Percentiles rank a stretch among this genome's conserved stretches.
Evolutionary conservation across 257 asterid genomes (phyloP).

Genomic region (Voacanga thouarsii): DNA sequence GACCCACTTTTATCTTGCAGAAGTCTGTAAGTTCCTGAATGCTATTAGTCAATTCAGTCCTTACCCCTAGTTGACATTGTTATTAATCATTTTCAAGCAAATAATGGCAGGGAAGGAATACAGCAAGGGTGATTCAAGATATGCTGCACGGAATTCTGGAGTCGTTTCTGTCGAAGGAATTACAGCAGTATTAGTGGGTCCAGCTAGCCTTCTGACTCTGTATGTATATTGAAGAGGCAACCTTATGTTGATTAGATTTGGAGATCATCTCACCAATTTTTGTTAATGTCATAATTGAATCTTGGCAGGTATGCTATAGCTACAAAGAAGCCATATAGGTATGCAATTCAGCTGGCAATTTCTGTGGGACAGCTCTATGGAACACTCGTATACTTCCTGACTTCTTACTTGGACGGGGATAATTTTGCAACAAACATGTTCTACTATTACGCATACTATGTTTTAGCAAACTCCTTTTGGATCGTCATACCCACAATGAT

Average conservation of each 20-base stretch:
- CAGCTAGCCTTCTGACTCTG: slow-evolving; percentile 75
- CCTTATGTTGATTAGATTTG: not conserved
- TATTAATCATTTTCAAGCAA: slow-evolving; percentile 3
- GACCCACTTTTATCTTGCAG: slow-evolving; percentile 72
- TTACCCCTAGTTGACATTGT: not conserved
- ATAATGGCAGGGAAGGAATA: slow-evolving; percentile 85
- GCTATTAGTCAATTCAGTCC: not conserved
- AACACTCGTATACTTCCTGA: slow-evolving; percentile 61
- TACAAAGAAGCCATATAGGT: slow-evolving; percentile 57
- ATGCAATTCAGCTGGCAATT: slow-evolving; percentile 72
- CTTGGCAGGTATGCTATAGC: slow-evolving; percentile 83
- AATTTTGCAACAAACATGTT: slow-evolving; percentile 55
- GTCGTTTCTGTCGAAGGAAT: slow-evolving; percentile 77
- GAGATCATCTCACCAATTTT: not conserved
- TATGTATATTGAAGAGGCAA: slow-evolving; percentile 31
- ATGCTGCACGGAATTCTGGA: slow-evolving; percentile 67
- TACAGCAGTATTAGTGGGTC: slow-evolving; percentile 78
- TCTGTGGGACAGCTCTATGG: slow-evolving; percentile 91
- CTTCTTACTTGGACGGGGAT: slow-evolving; percentile 79
- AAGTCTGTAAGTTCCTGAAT: slow-evolving; percentile 73
- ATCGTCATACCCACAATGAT: slow-evolving; percentile 63
- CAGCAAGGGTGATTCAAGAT: slow-evolving; percentile 96
- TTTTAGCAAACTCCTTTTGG: slow-evolving; percentile 79
- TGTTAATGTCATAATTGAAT: not conserved
- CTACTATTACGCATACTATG: slow-evolving; percentile 63